phyloP scores from a whole-genome alignment of 2,329 filamentous ascomycete genomes.

The Apiospora kogelbergensis region DNA sequence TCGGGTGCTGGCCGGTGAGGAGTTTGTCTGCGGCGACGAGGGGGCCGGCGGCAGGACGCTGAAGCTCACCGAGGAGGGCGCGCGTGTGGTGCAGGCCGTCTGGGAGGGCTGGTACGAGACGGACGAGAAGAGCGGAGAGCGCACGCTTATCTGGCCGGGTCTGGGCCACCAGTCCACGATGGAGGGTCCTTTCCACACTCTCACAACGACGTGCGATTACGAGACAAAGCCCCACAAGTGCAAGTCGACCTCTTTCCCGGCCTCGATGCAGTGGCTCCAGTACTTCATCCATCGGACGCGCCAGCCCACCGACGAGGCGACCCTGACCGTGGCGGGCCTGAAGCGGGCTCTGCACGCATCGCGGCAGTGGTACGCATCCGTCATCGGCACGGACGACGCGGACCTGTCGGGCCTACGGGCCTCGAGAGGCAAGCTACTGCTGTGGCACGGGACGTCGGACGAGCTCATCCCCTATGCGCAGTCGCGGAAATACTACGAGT shows the following conservation, averaged over 20 bases:
- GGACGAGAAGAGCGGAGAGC: neutral
- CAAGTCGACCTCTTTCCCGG: neutral
- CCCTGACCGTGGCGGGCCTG: neutral
- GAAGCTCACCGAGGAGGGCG: neutral
- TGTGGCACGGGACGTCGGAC: constrained; percentile 3
- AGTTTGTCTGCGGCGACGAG: neutral
- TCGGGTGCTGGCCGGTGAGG: neutral
- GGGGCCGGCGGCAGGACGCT: neutral
- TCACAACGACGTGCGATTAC: neutral
- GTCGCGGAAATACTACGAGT: neutral
- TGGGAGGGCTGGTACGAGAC: constrained; percentile 1
- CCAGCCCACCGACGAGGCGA: neutral
- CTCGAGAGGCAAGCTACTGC: neutral
- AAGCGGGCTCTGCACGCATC: neutral
- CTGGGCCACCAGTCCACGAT: neutral
- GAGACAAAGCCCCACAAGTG: neutral
- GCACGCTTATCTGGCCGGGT: neutral
- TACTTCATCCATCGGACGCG: neutral
- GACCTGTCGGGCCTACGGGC: neutral
- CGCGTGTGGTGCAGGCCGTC: neutral
- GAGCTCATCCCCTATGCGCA: neutral
- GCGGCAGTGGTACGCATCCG: constrained; percentile 7
- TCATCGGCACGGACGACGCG: neutral
- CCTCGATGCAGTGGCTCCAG: constrained; percentile 1
- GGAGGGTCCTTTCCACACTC: neutral